Evolutionary conservation across 1,284 basidiomycete genomes (phyloP).

Genomic region (Violaceomyces palustris): DNA sequence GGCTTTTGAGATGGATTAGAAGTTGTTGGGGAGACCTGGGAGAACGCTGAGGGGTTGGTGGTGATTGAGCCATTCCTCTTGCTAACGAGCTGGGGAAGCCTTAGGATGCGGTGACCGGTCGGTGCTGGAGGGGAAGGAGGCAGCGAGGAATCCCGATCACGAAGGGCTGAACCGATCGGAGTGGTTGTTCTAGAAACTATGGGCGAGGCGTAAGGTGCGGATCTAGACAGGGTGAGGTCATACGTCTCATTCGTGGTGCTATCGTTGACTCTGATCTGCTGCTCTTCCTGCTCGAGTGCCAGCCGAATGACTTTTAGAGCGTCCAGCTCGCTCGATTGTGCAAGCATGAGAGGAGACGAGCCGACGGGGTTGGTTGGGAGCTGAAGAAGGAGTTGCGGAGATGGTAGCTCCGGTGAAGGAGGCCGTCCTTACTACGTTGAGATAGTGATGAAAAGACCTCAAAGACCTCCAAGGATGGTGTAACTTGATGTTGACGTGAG

Average conservation of each 20-base stretch:
- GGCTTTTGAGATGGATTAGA: too few species aligned
- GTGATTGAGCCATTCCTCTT: slow-evolving; percentile 11
- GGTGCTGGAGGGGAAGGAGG: slow-evolving; percentile 8
- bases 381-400: too few species aligned
- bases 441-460: too few species aligned
- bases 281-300: slow-evolving; percentile 41
- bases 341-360: too few species aligned
- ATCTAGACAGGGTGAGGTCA: slow-evolving; percentile 44
- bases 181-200: slow-evolving; percentile 26
- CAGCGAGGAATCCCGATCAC: too few species aligned
- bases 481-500: too few species aligned
- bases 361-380: too few species aligned
- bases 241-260: slow-evolving; percentile 39
- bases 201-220: slow-evolving; percentile 44
- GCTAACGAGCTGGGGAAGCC: slow-evolving; percentile 41
- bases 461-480: too few species aligned
- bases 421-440: too few species aligned
- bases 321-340: too few species aligned
- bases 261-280: slow-evolving; percentile 44
- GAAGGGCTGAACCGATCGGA: slow-evolving; percentile 22
- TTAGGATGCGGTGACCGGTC: slow-evolving; percentile 27
- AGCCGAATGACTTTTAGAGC: slow-evolving; percentile 19
- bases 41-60: background rate
- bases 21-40: slow-evolving; percentile 1
- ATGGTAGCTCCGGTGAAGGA: too few species aligned